Base-by-base conservation (phyloP, 306 rosid genomes). In the Astragalus membranaceus region DNA sequence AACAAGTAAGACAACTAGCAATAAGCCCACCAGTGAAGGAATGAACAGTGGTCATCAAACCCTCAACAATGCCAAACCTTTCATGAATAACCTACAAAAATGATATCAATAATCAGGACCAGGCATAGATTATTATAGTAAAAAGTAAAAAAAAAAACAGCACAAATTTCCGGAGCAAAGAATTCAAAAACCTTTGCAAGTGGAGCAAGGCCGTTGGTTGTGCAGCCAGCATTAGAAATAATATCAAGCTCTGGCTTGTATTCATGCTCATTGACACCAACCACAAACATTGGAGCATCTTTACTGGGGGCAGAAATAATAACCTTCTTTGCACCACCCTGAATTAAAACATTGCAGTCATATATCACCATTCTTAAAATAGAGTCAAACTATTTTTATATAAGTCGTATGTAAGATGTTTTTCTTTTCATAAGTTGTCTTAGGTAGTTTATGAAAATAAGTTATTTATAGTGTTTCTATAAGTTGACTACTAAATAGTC, bases 271-370 rank as follows among this genome's bases (percentile, higher is more conserved):
- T 90, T 90, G 48, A 90, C 96, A 69, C 96, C 96, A 3, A 90
- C 84, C 5, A 90, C 96, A 52, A 90, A 90, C 96, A 90, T 88
- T 23, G 96, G 96, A 10, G 96, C 96, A 81, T 90, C 96, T 78
- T 88, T 90, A 52, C 96, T 88, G 6, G 94, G 96, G 47, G 96
- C 96, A 6, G 96, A 90, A 74, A 90, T 90, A 74, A 90, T 70
- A 76, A 90, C 94, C 88, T 90, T 90, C 89, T 90, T 88, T 4
- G 94, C 96, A 62, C 96, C 96, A 60, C 93, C 96, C 96, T 89
- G 85, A 12, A 49, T 4, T 9, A 42, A 32, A 14, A 29, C 48
- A 7, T 29, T 8, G 6, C 2, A 58, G 8, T 20, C 4, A 33
- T 9, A 20, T 9, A 20, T 71, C n/a, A 57, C 0, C 39, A 66